Evolutionary conservation across 768 basidiomycete genomes (phyloP).

Genomic region (Neoboletus subvelutipes): DNA sequence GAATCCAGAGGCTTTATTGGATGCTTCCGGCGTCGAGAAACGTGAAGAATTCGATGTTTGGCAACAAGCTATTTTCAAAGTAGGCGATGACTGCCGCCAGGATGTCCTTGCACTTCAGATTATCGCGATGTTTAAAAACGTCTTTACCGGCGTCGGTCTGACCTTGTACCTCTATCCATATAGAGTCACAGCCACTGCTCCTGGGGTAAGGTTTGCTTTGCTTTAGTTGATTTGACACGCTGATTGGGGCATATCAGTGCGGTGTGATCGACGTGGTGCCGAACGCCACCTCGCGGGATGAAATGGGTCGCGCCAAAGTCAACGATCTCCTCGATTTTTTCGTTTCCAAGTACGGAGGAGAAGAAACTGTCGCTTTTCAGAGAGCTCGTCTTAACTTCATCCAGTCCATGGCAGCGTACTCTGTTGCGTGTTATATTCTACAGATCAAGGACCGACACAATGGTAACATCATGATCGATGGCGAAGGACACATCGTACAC

Average conservation of each 20-base stretch:
- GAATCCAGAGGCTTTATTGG: slow-evolving; percentile 73
- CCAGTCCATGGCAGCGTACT: slow-evolving; percentile 99
- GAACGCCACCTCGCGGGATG: slow-evolving; percentile 95
- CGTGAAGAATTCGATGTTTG: slow-evolving; percentile 80
- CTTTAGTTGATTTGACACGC: background rate
- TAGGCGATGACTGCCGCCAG: slow-evolving; percentile 98
- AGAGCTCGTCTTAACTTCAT: slow-evolving; percentile 93
- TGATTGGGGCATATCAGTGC: slow-evolving; percentile 56
- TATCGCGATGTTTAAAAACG: slow-evolving; percentile 99
- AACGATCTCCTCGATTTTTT: slow-evolving; percentile 96
- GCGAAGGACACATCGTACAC: slow-evolving; percentile 94
- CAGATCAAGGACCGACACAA: slow-evolving; percentile 99
- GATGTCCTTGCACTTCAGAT: slow-evolving; percentile 96
- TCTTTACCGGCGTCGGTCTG: slow-evolving; percentile 86
- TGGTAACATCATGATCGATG: slow-evolving; percentile 99
- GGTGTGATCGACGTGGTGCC: slow-evolving; percentile 99
- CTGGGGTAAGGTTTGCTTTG: slow-evolving; percentile 64
- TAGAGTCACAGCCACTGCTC: slow-evolving; percentile 93
- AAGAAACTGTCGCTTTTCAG: slow-evolving; percentile 89
- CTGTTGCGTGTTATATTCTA: slow-evolving; percentile 94
- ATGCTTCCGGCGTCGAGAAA: slow-evolving; percentile 57
- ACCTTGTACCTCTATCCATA: slow-evolving; percentile 94
- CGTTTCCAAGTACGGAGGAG: slow-evolving; percentile 86
- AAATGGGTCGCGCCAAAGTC: slow-evolving; percentile 98
- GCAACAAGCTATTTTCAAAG: slow-evolving; percentile 99